Conservation (phyloP, 2,329 filamentous ascomycete species). For the Beauveria australis region DNA sequence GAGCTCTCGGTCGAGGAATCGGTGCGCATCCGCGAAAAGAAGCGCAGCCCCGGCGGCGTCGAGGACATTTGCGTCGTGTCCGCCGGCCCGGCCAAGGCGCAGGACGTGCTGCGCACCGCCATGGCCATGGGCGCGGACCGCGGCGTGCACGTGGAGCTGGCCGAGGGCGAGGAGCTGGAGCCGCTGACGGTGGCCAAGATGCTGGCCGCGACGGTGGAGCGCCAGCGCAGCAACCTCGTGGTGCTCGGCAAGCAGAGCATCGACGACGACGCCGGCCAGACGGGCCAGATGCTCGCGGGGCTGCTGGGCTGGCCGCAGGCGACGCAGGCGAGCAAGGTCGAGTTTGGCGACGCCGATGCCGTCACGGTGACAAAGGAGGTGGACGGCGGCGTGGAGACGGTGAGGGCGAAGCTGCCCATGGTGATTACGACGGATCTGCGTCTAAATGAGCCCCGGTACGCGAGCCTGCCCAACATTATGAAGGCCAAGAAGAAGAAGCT, state of each 20-base stretch:
- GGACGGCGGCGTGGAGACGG: constrained; percentile 88
- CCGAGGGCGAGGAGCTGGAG: constrained; percentile 70
- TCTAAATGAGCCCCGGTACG: constrained; percentile 91
- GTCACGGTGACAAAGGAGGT: constrained; percentile 85
- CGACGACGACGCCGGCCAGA: constrained; percentile 92
- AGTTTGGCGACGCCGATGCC: constrained; percentile 60
- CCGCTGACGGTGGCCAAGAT: constrained; percentile 90
- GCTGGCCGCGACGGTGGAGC: constrained; percentile 67
- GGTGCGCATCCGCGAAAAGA: constrained; percentile 86
- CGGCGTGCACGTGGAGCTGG: constrained; percentile 75
- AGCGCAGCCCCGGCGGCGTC: constrained; percentile 62
- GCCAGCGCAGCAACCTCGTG: constrained; percentile 84
- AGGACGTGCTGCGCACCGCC: constrained; percentile 84
- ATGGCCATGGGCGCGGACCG: constrained; percentile 99
- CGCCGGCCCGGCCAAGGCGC: constrained; percentile 78
- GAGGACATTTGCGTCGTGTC: constrained; percentile 87
- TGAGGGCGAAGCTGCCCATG: constrained; percentile 79
- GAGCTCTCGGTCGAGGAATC: constrained; percentile 97
- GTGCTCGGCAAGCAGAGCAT: constrained; percentile 97
- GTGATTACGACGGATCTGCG: constrained; percentile 91
- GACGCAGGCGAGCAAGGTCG: constrained; percentile 81
- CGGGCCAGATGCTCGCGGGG: constrained; percentile 94
- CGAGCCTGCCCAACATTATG: constrained; percentile 97
- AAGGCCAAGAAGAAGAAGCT: constrained; percentile 99
- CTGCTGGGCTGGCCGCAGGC: constrained; percentile 89